Conservation (phyloP, 768 basidiomycete species). For the Dacryopinax primogenitus region DNA sequence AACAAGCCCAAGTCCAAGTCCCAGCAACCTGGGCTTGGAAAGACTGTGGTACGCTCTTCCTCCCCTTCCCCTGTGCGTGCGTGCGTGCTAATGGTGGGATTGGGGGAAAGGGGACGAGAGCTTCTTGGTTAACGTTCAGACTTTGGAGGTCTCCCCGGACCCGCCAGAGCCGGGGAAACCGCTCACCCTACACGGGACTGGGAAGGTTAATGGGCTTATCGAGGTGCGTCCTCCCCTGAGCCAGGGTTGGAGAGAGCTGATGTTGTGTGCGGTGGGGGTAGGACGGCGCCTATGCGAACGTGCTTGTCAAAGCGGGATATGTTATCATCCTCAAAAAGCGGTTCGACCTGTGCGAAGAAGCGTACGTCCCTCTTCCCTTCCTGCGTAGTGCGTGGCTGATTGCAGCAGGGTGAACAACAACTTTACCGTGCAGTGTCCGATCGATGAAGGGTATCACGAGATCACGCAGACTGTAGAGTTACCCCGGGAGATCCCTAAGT, state of each 20-base stretch:
- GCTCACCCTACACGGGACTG: conserved; percentile 69
- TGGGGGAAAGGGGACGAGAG: neutral
- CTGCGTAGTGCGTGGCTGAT: conserved; percentile 5
- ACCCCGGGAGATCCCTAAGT: conserved; percentile 84
- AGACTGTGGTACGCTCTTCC: conserved; percentile 22
- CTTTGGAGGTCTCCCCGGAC: conserved; percentile 66
- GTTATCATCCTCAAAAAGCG: conserved; percentile 8
- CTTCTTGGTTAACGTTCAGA: conserved; percentile 44
- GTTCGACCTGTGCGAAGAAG: conserved; percentile 2
- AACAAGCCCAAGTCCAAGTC: conserved; percentile 13
- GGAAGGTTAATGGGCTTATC: conserved; percentile 43
- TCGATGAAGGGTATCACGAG: conserved; percentile 51
- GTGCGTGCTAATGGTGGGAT: neutral
- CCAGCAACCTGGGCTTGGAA: conserved; percentile 21
- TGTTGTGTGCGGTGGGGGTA: neutral
- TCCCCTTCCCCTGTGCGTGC: neutral
- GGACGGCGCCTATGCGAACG: conserved; percentile 6
- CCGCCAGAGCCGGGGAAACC: conserved; percentile 80
- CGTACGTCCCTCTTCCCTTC: conserved; percentile 28
- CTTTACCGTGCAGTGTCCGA: conserved; percentile 70
- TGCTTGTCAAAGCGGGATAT: conserved; percentile 7
- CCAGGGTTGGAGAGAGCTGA: neutral
- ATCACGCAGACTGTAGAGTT: conserved; percentile 73
- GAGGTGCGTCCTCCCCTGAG: conserved; percentile 37
- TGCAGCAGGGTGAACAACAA: conserved; percentile 54